Base-by-base conservation (phyloP, 2,329 filamentous ascomycete species). In the Botrytis fabae region DNA sequence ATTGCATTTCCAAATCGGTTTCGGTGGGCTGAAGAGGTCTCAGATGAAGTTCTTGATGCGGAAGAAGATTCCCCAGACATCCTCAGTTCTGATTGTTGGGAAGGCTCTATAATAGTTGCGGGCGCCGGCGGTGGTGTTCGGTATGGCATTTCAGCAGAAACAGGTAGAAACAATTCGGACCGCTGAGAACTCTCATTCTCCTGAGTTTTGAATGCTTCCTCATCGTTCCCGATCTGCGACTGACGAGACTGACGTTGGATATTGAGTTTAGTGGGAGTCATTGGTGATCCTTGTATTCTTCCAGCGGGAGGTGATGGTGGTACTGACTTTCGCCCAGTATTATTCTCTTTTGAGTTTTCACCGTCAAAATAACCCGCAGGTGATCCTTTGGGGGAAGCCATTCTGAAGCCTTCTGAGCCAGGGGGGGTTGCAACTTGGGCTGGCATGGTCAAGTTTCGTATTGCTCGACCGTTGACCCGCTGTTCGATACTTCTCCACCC, bases 221-320 rank as follows among this genome's bases (percentile, higher is more conserved):
- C 71, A 51, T 60, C 72, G 2, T 78, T 80, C 78, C 89, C 86
- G 73, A 90, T 85, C 75, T 85, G 83, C 44, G 86, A 86, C 35
- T 87, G 85, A 76, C 84, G 83, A 35, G 84, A 84, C 60, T 87
- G 86, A 38, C 83, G 81, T 68, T 86, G 85, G 72, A 87, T 85
- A 77, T 86, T 88, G 71, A 89, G 84, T 73, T 83, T 84, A 72
- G 88, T 86, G 28, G 89, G 88, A 59, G 88, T 90, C 42, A 85
- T 83, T 44, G 88, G 88, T 25, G 85, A 83, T 69, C 86, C 84
- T 74, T 85, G 84, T 74, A 89, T 82, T 74, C 83, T 75, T 22
- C 77, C 78, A 60, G 74, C 71, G 7, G 75, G 46, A n/a, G 78
- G 76, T 57, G 78, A 76, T 22, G 78, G 74, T 68, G 76, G 74